A percentile compares a stretch with the other conserved stretches of the same genome.
phyloP scores from a whole-genome alignment of 1,284 basidiomycete species.

The Cryptococcus sp. region DNA sequence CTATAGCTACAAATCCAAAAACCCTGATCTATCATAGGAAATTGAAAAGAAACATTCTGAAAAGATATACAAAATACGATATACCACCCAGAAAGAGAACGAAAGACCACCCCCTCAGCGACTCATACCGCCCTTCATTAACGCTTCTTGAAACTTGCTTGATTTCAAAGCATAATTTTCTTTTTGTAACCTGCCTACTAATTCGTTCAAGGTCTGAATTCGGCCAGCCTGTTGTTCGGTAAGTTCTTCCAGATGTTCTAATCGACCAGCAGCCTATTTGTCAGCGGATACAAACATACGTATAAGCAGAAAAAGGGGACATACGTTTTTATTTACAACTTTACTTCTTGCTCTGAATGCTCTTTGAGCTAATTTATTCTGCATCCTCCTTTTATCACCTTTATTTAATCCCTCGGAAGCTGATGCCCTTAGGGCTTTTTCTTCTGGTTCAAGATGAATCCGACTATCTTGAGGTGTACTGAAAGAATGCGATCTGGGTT shows the following conservation, averaged over 20 bases:
- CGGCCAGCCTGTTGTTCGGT: not conserved
- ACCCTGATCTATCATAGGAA: too few species aligned
- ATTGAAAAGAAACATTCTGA: too few species aligned
- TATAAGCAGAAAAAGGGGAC: not conserved
- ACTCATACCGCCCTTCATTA: too few species aligned
- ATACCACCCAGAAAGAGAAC: too few species aligned
- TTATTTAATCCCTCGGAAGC: not conserved
- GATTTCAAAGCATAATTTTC: not conserved
- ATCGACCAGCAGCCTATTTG: not conserved
- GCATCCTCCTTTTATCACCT: not conserved
- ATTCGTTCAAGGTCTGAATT: not conserved
- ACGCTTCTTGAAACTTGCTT: not conserved
- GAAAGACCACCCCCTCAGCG: too few species aligned
- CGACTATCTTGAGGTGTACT: too few species aligned
- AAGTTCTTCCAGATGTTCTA: not conserved
- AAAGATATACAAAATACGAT: too few species aligned
- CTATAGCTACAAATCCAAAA: too few species aligned
- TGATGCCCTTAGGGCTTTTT: not conserved
- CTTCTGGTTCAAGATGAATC: not conserved
- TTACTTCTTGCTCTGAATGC: not conserved
- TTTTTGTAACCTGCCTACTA: not conserved
- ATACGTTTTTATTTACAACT: not conserved
- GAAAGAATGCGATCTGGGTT: too few species aligned
- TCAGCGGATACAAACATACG: not conserved
- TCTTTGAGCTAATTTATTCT: not conserved